Percentiles rank a stretch among this genome's conserved stretches.
phyloP scores from a whole-genome alignment of 345 rosid genomes.

The Corchorus olitorius region DNA sequence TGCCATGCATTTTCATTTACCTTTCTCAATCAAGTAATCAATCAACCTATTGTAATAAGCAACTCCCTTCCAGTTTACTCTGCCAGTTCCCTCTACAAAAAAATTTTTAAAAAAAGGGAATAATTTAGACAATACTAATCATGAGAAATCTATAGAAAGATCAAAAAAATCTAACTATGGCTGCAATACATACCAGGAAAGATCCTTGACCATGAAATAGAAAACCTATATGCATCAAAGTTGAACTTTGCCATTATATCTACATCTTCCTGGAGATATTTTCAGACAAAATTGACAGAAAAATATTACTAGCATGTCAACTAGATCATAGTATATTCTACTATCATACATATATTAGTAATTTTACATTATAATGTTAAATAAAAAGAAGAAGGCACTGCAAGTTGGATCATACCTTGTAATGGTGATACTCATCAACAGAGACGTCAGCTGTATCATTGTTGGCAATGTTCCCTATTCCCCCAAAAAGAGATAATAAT shows the following conservation, averaged over 20 bases:
- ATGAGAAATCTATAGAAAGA: neutral
- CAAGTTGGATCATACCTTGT: constrained; percentile 30
- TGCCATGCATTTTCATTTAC: constrained; percentile 17
- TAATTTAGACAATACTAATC: neutral
- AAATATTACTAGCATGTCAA: neutral
- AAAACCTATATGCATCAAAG: constrained; percentile 73
- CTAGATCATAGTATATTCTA: too few relatives aligned
- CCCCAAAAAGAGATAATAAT: neutral
- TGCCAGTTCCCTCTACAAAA: constrained; percentile 56
- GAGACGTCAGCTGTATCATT: constrained; percentile 50
- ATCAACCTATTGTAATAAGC: constrained; percentile 60
- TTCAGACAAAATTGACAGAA: neutral
- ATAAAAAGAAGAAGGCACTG: neutral
- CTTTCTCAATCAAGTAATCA: constrained; percentile 45
- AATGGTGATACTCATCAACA: constrained; percentile 63
- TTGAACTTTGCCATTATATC: constrained; percentile 54
- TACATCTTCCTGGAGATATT: constrained; percentile 48
- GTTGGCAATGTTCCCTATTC: constrained; percentile 42
- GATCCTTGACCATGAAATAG: constrained; percentile 79
- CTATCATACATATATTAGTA: too few relatives aligned
- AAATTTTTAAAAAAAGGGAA: neutral
- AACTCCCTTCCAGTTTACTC: constrained; percentile 60
- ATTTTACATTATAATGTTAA: neutral
- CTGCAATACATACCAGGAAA: constrained; percentile 51
- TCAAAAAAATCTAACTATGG: neutral